Base-by-base conservation (phyloP, 345 rosid species). In the Lumnitzera littorea region DNA sequence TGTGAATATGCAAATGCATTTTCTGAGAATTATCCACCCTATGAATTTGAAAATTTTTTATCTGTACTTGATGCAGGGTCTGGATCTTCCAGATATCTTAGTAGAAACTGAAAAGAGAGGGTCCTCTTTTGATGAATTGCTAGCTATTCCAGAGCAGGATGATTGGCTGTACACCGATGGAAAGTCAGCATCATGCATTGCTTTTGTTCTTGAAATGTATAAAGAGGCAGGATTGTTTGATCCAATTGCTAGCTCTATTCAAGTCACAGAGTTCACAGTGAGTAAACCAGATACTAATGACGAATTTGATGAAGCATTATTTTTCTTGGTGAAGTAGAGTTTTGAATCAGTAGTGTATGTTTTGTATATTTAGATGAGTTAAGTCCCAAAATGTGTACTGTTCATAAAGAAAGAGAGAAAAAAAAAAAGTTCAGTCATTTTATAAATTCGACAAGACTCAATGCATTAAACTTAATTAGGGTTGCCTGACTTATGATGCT, bases 211-310 rank as follows among this genome's bases (percentile, higher is more conserved):
- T 47, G 95, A 88, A 77, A 77, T 91, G 83, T 91, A 91, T 67
- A 91, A 91, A 79, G 98, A 78, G 70, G 98, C 88, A 29, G 96
- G 98, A n/a, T 70, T 88, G 15, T 91, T 91, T 58, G 80, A 72
- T 69, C 91, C 90, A 55, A 65, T 80, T 63, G 66, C 82, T 29
- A 68, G 72, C 67, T 75, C 81, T 50, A 73, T 91, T 64, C 96
- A 91, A 81, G 96, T 88, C 72, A 88, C 98, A 0, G 96, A 91
- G 68, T 88, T 91, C 74, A 91, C 98, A 62, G 96, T 89, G 64
- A 79, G 87, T 6, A 15, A 23, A 23, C 43, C 11, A 55, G 58
- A 25, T 29, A 6, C 36, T 29, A 6, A 36, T 36, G 11, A 4
- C 10, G 11, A 36, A 4, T 5, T 36, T 9, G 7, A 4, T 36